A percentile compares a stretch with the other conserved stretches of the same genome.
These are phyloP conservation scores for Hypsizygus ulmarius DNA, from an alignment of 1,284 basidiomycete genomes.

Conservation along the genomic window DNA sequence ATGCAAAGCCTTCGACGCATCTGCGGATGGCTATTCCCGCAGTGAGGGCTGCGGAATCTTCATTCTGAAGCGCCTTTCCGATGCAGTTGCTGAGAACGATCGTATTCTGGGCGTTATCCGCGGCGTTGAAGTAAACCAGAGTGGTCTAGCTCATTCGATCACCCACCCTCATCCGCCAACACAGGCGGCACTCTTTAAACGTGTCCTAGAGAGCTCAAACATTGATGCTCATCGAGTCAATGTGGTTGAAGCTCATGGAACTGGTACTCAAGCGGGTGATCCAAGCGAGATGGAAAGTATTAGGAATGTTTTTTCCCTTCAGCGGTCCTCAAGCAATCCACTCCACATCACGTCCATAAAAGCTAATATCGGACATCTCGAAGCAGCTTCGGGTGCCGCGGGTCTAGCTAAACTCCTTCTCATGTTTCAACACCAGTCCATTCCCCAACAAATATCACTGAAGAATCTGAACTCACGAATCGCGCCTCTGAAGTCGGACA, in stretches of 20 bases:
- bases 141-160: slow-evolving; percentile 60
- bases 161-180: slow-evolving; percentile 67
- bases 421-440: slow-evolving; percentile 55
- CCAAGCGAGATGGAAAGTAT: slow-evolving; percentile 62
- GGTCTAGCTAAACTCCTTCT: slow-evolving; percentile 68
- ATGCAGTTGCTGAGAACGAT: slow-evolving; percentile 64
- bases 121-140: slow-evolving; percentile 69
- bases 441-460: slow-evolving; percentile 62
- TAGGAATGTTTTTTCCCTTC: slow-evolving; percentile 48
- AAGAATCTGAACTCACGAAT: slow-evolving; percentile 56
- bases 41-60: slow-evolving; percentile 72
- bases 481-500: slow-evolving; percentile 44
- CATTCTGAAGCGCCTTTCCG: slow-evolving; percentile 65
- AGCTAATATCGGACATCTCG: slow-evolving; percentile 70
- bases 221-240: slow-evolving; percentile 47
- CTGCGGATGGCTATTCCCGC: slow-evolving; percentile 71
- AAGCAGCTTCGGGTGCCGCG: slow-evolving; percentile 71
- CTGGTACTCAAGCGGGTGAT: slow-evolving; percentile 70
- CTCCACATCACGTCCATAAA: slow-evolving; percentile 69
- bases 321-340: slow-evolving; percentile 43
- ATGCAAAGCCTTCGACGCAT: slow-evolving; percentile 68
- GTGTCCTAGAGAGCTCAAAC: slow-evolving; percentile 45
- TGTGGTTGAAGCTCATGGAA: slow-evolving; percentile 71
- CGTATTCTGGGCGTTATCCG: slow-evolving; percentile 65
- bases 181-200: slow-evolving; percentile 52